Evolutionary conservation across 805 yeast genomes (phyloP).

Genomic region (Myxozyma monticola): DNA sequence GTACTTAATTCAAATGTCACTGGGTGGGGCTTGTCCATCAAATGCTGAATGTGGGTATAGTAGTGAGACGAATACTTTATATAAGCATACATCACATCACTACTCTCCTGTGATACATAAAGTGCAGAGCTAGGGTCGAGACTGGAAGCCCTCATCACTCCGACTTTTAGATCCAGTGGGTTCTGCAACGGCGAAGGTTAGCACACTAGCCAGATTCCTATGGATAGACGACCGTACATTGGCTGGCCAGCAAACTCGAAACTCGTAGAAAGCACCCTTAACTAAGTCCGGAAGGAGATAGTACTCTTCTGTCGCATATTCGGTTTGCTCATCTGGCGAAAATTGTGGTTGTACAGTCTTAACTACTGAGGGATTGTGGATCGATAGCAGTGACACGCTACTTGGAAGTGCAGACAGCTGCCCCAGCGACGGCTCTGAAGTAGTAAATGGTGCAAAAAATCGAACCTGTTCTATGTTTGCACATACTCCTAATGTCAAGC

Average conservation of each 20-base stretch:
- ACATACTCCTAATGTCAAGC: too few species aligned
- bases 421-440: constrained; percentile 4
- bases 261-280: constrained; percentile 29
- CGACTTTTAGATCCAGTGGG: constrained; percentile 28
- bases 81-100: constrained; percentile 22
- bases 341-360: constrained; percentile 25
- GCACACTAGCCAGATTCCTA: not conserved
- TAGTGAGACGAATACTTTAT: constrained; percentile 28
- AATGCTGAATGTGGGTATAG: constrained; percentile 15
- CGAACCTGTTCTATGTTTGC: constrained; percentile 31
- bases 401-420: constrained; percentile 4
- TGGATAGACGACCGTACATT: constrained; percentile 8
- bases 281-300: constrained; percentile 19
- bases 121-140: constrained; percentile 19
- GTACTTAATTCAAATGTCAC: constrained; percentile 25
- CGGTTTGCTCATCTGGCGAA: constrained; percentile 5
- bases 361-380: constrained; percentile 12
- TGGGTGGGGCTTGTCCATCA: constrained; percentile 25
- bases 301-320: constrained; percentile 25
- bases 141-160: constrained; percentile 23
- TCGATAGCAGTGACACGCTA: constrained; percentile 6
- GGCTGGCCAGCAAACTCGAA: constrained; percentile 32
- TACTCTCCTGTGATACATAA: constrained; percentile 14
- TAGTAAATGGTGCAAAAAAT: constrained; percentile 27
- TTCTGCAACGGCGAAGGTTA: constrained; percentile 4